Conservation (phyloP, 2,329 filamentous ascomycete genomes). For the Blastomyces gilchristii region DNA sequence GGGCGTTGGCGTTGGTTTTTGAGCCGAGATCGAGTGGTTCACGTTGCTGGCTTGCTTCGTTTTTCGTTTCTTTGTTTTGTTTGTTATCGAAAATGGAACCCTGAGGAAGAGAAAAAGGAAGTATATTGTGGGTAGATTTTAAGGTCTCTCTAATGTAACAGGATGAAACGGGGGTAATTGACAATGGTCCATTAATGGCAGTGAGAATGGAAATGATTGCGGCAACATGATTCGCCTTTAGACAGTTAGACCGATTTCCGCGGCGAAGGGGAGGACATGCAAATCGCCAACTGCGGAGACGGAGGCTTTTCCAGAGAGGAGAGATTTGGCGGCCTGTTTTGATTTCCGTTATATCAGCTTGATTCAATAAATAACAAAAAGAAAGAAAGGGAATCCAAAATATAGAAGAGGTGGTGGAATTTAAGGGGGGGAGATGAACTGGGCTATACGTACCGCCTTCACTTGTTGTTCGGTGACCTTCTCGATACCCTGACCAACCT, state of each 20-base stretch:
- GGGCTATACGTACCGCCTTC: constrained; percentile 58
- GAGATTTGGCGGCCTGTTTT: constrained; percentile 68
- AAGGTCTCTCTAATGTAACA: neutral
- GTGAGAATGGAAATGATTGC: neutral
- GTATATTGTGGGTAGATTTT: neutral
- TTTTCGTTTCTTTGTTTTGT: neutral
- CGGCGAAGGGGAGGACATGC: constrained; percentile 79
- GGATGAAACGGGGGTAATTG: neutral
- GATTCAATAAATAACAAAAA: constrained; percentile 10
- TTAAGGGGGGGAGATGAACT: neutral
- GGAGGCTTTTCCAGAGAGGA: constrained; percentile 79
- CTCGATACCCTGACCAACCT: constrained; percentile 68
- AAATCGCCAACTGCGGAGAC: constrained; percentile 87
- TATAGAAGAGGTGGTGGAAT: constrained; percentile 5
- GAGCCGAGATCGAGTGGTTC: neutral
- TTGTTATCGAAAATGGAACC: neutral
- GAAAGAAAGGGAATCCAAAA: no score
- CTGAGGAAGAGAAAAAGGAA: neutral
- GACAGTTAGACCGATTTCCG: constrained; percentile 88
- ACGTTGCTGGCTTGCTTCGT: neutral
- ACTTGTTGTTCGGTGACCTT: constrained; percentile 73
- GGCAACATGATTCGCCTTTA: constrained; percentile 43
- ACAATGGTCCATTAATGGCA: neutral
- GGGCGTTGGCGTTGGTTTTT: neutral
- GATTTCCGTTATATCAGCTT: constrained; percentile 21